Conservation (phyloP, 163 green algal genomes). For the Scenedesmus sp. region DNA sequence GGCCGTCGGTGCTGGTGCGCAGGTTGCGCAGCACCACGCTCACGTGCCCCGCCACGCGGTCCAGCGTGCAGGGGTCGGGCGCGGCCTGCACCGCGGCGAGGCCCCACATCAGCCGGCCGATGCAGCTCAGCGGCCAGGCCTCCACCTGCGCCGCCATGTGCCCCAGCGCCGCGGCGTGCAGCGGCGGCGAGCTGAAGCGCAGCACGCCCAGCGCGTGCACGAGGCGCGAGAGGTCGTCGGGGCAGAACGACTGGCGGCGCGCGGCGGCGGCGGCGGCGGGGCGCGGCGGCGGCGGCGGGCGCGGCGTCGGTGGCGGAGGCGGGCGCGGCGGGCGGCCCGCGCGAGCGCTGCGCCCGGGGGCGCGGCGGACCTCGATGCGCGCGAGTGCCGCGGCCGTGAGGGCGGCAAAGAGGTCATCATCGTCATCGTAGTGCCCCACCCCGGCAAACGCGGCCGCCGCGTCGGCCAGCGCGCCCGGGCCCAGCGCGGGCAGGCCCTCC, state of each 20-base stretch:
- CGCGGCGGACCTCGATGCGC: conserved; percentile 21
- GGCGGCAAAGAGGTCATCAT: conserved; percentile 42
- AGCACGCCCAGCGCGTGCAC: conserved; percentile 3
- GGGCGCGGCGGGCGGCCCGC: too few species aligned
- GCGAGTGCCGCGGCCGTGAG: conserved; percentile 26
- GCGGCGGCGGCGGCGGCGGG: neutral
- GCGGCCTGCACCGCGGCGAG: conserved; percentile 9
- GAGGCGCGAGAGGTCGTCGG: conserved; percentile 34
- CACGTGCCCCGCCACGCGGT: conserved; percentile 2
- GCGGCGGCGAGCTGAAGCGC: conserved; percentile 9
- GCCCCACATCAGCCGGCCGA: conserved; percentile 9
- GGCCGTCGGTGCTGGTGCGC: conserved; percentile 41
- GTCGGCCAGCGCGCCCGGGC: conserved; percentile 3
- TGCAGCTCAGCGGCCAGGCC: conserved; percentile 36
- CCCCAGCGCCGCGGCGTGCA: conserved; percentile 24
- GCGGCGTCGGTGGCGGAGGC: too few species aligned
- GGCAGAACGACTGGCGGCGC: conserved; percentile 22
- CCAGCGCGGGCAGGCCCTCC: conserved; percentile 18
- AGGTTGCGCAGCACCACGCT: conserved; percentile 16
- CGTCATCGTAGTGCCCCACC: conserved; percentile 44
- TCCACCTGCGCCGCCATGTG: conserved; percentile 26
- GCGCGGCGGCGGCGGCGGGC: too few species aligned
- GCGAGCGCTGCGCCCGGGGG: too few species aligned
- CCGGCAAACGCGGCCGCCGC: conserved; percentile 33
- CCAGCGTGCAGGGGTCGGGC: conserved; percentile 17